phyloP scores from a whole-genome alignment of 805 yeast species.

The Teunomyces pallodes region DNA sequence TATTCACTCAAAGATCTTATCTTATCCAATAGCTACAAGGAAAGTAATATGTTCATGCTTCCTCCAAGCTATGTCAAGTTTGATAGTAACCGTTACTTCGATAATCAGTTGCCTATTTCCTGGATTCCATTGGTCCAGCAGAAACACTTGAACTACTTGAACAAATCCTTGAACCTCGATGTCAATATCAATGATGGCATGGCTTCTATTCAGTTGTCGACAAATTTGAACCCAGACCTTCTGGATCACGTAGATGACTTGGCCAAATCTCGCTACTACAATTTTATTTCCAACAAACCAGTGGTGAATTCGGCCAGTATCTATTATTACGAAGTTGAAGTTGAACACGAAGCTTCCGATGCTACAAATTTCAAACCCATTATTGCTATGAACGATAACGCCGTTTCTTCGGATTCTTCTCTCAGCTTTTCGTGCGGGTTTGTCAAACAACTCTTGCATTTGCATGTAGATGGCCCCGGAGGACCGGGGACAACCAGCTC shows the following conservation, averaged over 20 bases:
- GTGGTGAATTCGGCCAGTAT: conserved; percentile 33
- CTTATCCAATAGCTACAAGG: conserved; percentile 15
- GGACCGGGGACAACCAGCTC: not conserved
- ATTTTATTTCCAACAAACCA: conserved; percentile 38
- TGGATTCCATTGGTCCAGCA: conserved; percentile 39
- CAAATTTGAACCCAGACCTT: not conserved
- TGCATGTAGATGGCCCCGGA: conserved; percentile 13
- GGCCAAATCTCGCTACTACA: conserved; percentile 22
- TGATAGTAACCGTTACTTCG: conserved; percentile 19
- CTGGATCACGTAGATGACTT: conserved; percentile 2
- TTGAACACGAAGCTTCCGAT: conserved; percentile 33
- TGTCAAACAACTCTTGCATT: conserved; percentile 24
- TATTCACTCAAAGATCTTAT: conserved; percentile 25
- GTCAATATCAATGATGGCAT: conserved; percentile 27
- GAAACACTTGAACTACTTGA: conserved; percentile 20
- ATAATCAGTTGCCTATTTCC: conserved; percentile 34
- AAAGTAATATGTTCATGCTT: conserved; percentile 20
- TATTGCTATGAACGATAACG: conserved; percentile 31
- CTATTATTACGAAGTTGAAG: conserved; percentile 40
- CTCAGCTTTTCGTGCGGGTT: conserved; percentile 35
- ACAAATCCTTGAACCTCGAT: conserved; percentile 21
- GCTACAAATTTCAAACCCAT: conserved; percentile 31
- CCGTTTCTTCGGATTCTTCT: conserved; percentile 31
- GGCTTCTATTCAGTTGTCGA: conserved; percentile 26
- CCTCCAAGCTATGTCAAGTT: conserved; percentile 28